Evolutionary conservation across 805 yeast genomes (phyloP).

Genomic region (Peterozyma xylosa): DNA sequence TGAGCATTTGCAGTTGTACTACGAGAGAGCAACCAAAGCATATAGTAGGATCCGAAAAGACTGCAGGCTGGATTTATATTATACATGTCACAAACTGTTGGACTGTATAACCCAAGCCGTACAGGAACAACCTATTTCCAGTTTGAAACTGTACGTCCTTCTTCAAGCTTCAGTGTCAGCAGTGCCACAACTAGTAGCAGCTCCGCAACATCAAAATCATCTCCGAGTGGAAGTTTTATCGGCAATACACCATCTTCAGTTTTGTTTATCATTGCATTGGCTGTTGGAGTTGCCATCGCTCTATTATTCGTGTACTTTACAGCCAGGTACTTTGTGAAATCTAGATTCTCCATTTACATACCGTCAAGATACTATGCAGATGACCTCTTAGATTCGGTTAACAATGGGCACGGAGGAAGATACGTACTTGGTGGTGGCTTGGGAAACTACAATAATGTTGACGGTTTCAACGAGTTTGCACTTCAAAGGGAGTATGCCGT

Average conservation of each 20-base stretch:
- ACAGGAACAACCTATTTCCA: no score
- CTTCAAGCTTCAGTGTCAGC: no score
- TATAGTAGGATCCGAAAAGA: no score
- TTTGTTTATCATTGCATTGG: constrained; percentile 54
- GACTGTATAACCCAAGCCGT: no score
- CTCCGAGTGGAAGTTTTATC: constrained; percentile 13
- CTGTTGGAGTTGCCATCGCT: constrained; percentile 55
- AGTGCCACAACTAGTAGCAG: neutral
- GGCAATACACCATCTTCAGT: constrained; percentile 54
- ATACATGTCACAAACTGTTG: no score
- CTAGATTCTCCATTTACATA: constrained; percentile 46
- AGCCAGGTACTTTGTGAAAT: constrained; percentile 48
- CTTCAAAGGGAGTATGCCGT: constrained; percentile 19
- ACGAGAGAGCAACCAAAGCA: no score
- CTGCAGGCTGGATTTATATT: no score
- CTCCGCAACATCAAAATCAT: neutral
- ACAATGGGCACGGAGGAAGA: constrained; percentile 1
- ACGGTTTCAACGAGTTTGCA: constrained; percentile 9
- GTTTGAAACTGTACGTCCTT: no score
- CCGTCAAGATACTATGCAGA: constrained; percentile 13
- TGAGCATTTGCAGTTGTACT: no score
- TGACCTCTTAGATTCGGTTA: constrained; percentile 16
- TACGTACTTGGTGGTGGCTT: neutral
- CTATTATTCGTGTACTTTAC: constrained; percentile 51
- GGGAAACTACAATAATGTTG: constrained; percentile 2